Evolutionary conservation across 768 basidiomycete genomes (phyloP).

Genomic region (Peribolospora baueri): DNA sequence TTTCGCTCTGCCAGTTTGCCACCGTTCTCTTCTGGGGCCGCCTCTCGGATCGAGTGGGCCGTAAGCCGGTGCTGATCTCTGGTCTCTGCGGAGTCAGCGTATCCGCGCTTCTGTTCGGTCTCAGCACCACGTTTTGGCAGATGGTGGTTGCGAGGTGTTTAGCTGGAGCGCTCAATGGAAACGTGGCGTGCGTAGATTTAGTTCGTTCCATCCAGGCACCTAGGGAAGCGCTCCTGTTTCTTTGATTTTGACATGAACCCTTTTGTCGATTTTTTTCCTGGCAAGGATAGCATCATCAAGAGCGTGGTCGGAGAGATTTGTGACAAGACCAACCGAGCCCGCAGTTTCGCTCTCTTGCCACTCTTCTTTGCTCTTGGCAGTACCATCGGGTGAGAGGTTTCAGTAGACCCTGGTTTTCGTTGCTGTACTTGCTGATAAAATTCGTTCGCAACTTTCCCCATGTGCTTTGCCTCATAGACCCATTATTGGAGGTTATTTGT

Average conservation of each 20-base stretch:
- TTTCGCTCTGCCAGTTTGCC: conserved; percentile 8
- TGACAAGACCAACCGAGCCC: conserved; percentile 12
- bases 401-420: no score
- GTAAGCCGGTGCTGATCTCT: conserved; percentile 11
- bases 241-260: no score
- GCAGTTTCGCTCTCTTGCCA: conserved; percentile 11
- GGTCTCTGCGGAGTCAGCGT: conserved; percentile 10
- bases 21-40: conserved; percentile 12
- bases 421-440: no score
- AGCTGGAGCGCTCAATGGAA: conserved; percentile 7
- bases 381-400: conserved; percentile 4
- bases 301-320: conserved; percentile 9
- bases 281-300: conserved; percentile 6
- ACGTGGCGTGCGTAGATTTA: conserved; percentile 3
- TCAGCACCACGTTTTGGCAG: conserved; percentile 1
- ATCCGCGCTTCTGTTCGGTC: conserved; percentile 10
- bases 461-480: conserved; percentile 1
- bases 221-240: not conserved
- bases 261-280: no score
- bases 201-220: not conserved
- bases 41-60: conserved; percentile 11
- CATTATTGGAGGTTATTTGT: conserved; percentile 12
- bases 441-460: no score
- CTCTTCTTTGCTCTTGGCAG: conserved; percentile 9
- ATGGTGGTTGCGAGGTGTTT: conserved; percentile 9